Evolutionary conservation across 1,284 basidiomycete species (phyloP), one percentile per base, ranked within the genome.

Genomic region (Vanrija sp.): DNA sequence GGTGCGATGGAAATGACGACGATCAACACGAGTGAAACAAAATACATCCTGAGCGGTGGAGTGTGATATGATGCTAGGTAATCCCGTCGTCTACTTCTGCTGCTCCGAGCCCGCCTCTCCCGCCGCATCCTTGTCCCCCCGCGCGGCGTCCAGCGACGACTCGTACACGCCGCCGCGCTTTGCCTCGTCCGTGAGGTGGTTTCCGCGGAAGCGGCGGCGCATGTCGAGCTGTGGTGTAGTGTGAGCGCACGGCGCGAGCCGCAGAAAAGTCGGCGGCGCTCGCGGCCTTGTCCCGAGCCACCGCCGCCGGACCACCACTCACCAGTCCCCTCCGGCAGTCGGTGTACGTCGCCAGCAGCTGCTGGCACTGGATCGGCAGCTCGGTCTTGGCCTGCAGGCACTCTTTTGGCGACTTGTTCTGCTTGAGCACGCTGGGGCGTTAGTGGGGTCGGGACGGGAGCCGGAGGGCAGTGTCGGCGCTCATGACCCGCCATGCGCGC

Each of bases 251-350:
- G n/a, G n/a, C n/a, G 15, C 28, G 7, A 43, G 12, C 46, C 8
- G 14, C 43, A 34, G 34, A 23, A n/a, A 43, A 40, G 7, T 18
- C 43, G 15, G 26, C 9, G 28, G 25, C 19, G 14, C 14, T 26
- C 10, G 15, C 25, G 26, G 25, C 26, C 6, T 18, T 6, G 15
- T 15, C 25, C 7, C 49, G 5, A 23, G 21, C 40, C 40, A 8
- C 12, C 26, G 25, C 2, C 28, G 28, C 21, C 8, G n/a, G n/a
- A n/a, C n/a, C n/a, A n/a, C 18, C 16, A 69, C 73, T 65, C 57
- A 77, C 75, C 68, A 77, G 60, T 2, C 75, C 75, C 48, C 70
- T 72, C 58, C 74, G 76, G 56, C 75, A 77, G 53, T 76, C 73
- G n/a, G 69, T 54, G 54, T 71, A 76, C 28, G 61, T 62, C 10